Evolutionary conservation across 352 stramenopile species (phyloP).

Genomic region (Pythium dissotocum): DNA sequence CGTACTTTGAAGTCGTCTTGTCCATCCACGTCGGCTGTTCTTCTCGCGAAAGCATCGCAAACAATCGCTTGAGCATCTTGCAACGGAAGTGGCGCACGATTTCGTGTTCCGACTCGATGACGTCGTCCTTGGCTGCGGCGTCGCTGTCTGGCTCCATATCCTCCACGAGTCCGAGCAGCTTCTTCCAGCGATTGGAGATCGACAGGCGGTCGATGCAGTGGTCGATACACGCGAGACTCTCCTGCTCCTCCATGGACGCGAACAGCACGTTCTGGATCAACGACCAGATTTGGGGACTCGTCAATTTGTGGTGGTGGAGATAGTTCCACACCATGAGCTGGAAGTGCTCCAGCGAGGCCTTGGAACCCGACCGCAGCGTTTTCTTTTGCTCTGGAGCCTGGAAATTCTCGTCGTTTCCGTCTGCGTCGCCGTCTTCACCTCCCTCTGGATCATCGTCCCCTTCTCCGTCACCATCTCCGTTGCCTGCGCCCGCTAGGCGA

Average conservation of each 20-base stretch:
- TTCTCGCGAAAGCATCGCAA: slow-evolving; percentile 53
- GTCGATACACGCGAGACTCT: slow-evolving; percentile 41
- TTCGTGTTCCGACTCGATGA: background rate
- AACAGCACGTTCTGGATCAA: slow-evolving; percentile 48
- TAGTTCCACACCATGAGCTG: slow-evolving; percentile 68
- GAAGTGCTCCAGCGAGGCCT: slow-evolving; percentile 46
- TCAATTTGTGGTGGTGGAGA: slow-evolving; percentile 46
- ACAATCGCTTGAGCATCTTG: slow-evolving; percentile 56
- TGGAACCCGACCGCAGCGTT: slow-evolving; percentile 7
- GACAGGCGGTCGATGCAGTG: slow-evolving; percentile 40
- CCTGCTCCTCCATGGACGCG: slow-evolving; percentile 46
- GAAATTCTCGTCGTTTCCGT: slow-evolving; percentile 12
- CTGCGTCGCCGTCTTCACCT: slow-evolving; percentile 14
- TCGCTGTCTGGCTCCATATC: slow-evolving; percentile 34
- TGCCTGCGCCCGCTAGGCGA: slow-evolving; percentile 26
- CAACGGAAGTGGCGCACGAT: slow-evolving; percentile 29
- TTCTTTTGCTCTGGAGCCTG: background rate
- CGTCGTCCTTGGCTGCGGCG: slow-evolving; percentile 1
- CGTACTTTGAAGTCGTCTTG: slow-evolving; percentile 48
- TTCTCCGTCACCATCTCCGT: slow-evolving; percentile 15
- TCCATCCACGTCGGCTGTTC: slow-evolving; percentile 55
- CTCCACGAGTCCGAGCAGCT: slow-evolving; percentile 45
- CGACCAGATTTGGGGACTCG: slow-evolving; percentile 47
- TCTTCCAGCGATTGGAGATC: slow-evolving; percentile 42
- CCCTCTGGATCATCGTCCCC: slow-evolving; percentile 7